Percentiles rank a stretch among this genome's conserved stretches.
Evolutionary conservation across 139 green algal species (phyloP).

Genomic region (Micromonas pusilla): DNA sequence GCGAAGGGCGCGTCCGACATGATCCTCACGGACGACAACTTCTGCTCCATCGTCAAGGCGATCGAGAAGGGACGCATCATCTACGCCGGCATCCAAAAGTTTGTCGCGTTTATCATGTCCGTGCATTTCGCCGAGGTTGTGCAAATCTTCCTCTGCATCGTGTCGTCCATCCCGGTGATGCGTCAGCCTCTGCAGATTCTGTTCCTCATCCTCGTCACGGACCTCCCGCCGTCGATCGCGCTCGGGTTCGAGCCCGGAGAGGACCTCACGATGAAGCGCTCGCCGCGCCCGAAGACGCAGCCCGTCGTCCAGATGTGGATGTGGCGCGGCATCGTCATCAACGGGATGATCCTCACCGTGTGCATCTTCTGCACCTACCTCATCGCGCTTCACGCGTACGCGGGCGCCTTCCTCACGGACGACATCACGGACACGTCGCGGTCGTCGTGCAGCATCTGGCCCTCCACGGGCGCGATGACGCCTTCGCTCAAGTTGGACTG

Average conservation of each 20-base stretch:
- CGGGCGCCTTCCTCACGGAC: background rate
- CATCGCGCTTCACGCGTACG: slow-evolving; percentile 68
- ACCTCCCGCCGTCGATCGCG: slow-evolving; percentile 19
- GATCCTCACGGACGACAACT: slow-evolving; percentile 41
- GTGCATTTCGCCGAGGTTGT: slow-evolving; percentile 26
- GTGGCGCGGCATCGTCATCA: slow-evolving; percentile 13
- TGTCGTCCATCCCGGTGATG: slow-evolving; percentile 16
- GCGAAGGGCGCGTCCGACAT: slow-evolving; percentile 37
- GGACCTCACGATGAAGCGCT: slow-evolving; percentile 17
- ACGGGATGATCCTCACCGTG: slow-evolving; percentile 32
- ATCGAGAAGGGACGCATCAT: slow-evolving; percentile 34
- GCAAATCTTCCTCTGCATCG: slow-evolving; percentile 30
- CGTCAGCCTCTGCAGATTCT: slow-evolving; percentile 27
- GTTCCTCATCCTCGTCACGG: slow-evolving; percentile 26
- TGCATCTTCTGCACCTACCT: slow-evolving; percentile 70
- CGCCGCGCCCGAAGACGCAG: slow-evolving; percentile 22
- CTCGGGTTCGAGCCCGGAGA: slow-evolving; percentile 19
- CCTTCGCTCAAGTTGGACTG: slow-evolving; percentile 1
- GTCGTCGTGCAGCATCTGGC: background rate
- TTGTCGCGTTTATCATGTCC: slow-evolving; percentile 28
- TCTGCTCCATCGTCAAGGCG: slow-evolving; percentile 32
- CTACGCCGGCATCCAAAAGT: slow-evolving; percentile 33
- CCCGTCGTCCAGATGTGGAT: slow-evolving; percentile 24
- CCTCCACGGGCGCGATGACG: background rate
- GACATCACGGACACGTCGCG: background rate